Evolutionary conservation across 2,329 filamentous ascomycete genomes (phyloP), one percentile per base, ranked within the genome.

Genomic region (Beauveria rudraprayagi): DNA sequence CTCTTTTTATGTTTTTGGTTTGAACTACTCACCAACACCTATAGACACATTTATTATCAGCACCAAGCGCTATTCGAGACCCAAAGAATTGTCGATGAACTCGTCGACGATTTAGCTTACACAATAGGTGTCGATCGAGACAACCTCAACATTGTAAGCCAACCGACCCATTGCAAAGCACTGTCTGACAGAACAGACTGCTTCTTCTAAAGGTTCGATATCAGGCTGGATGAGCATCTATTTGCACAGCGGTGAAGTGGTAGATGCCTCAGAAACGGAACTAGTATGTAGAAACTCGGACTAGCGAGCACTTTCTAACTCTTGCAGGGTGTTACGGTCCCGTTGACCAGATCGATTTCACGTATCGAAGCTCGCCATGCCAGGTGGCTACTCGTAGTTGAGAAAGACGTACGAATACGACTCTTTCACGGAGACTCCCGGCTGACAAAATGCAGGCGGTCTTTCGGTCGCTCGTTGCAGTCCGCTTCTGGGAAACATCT

Each of bases 31-130:
- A 11, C 56, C 34, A 30, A 47, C 17, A 40, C 3, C 37, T 26
- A 7, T 28, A 93, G 90, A 63, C 89, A 90, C 67, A 85, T 95
- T 4, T 95, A 87, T 71, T 95, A 95, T 69, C 85, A 90, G 66
- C 82, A 92, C 65, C 84, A 87, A 5, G 80, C 85, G 10, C 76
- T 95, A 0, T 95, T 94, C 68, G 78, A 80, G 22, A 85, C 78
- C 55, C 91, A 94, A 70, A 70, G 73, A 17, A 78, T 84, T 16
- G 89, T 94, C 0, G 87, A 94, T 69, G 78, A 80, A 34, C 83
- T 90, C 51, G 83, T 94, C 0, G 89, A 94, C 67, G 86, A 90
- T 64, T 74, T 95, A 41, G 88, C 90, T 0, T 84, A 80, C 60
- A 91, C 89, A 0, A 80, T 94, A 17, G 80, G 80, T 0, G 74